phyloP scores from a whole-genome alignment of 2,329 filamentous ascomycete species.

The Gyromitra esculenta region DNA sequence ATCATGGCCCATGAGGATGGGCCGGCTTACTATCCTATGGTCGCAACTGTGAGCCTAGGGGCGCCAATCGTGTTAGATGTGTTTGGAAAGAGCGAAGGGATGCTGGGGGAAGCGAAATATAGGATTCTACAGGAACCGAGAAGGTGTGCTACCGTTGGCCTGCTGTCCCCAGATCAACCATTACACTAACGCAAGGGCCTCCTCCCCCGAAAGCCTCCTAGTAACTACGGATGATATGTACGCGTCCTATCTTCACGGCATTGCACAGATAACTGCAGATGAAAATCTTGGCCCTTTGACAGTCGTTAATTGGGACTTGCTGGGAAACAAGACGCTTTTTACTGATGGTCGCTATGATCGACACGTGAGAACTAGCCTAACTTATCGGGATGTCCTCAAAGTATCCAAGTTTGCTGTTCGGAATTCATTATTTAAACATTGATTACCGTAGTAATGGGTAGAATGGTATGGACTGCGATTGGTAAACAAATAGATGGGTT shows the following conservation, averaged over 20 bases:
- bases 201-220: slow-evolving; percentile 64
- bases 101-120: slow-evolving; percentile 61
- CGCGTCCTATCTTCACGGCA: slow-evolving; percentile 77
- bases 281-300: slow-evolving; percentile 69
- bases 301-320: slow-evolving; percentile 76
- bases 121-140: slow-evolving; percentile 61
- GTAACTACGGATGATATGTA: slow-evolving; percentile 77
- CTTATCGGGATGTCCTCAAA: slow-evolving; percentile 85
- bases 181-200: not conserved
- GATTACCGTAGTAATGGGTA: not conserved
- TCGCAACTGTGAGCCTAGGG: slow-evolving; percentile 89
- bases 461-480: slow-evolving; percentile 7
- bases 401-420: slow-evolving; percentile 79
- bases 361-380: slow-evolving; percentile 74
- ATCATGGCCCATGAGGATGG: slow-evolving; percentile 99
- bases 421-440: slow-evolving; percentile 56
- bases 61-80: slow-evolving; percentile 81
- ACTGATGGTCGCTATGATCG: slow-evolving; percentile 68
- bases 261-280: slow-evolving; percentile 74
- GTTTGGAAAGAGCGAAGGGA: slow-evolving; percentile 67
- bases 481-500: not conserved
- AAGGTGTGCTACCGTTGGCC: slow-evolving; percentile 56
- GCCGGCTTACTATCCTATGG: slow-evolving; percentile 82
- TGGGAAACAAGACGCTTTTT: slow-evolving; percentile 66
- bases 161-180: not conserved